These are phyloP conservation scores for Stropharia rugosoannulata DNA, from an alignment of 768 basidiomycete genomes.

Conservation along the genomic window DNA sequence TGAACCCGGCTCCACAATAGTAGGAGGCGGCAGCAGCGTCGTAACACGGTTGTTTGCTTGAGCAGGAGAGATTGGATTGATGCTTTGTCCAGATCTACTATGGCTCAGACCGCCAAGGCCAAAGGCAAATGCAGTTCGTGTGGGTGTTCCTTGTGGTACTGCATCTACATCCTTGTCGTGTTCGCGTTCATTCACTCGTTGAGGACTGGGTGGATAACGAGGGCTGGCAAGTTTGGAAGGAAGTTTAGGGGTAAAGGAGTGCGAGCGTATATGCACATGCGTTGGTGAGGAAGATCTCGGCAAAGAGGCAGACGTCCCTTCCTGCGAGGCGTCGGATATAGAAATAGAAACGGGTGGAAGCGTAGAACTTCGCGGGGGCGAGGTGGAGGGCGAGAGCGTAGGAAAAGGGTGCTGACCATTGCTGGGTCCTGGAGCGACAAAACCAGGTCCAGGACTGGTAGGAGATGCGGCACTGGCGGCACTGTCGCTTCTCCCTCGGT, in stretches of 20 bases:
- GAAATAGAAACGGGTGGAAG: conserved; percentile 45
- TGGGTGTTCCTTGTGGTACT: conserved; percentile 15
- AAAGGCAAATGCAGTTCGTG: conserved; percentile 20
- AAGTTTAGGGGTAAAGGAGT: conserved; percentile 70
- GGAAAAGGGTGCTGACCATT: conserved; percentile 45
- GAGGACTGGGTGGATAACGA: conserved; percentile 54
- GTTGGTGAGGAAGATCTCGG: conserved; percentile 25
- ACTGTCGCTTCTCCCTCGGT: conserved; percentile 61
- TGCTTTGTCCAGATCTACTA: conserved; percentile 7
- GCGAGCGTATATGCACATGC: conserved; percentile 62
- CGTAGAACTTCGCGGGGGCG: conserved; percentile 34
- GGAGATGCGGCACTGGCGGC: conserved; percentile 44
- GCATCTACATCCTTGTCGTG: conserved; percentile 14
- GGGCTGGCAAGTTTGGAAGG: conserved; percentile 66
- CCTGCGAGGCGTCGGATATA: conserved; percentile 41
- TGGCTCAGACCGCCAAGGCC: conserved; percentile 16
- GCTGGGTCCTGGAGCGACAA: conserved; percentile 27
- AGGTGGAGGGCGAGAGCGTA: conserved; percentile 31
- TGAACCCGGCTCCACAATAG: conserved; percentile 40
- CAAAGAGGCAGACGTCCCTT: conserved; percentile 21
- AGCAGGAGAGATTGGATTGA: conserved; percentile 10
- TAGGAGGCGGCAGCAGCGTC: conserved; percentile 49
- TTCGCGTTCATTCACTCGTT: conserved; percentile 29
- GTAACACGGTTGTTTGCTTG: conserved; percentile 23
- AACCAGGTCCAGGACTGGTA: conserved; percentile 24